A percentile compares a stretch with the other conserved stretches of the same genome.
phyloP scores from a whole-genome alignment of 1,284 basidiomycete genomes.

The Puccinia coronata region DNA sequence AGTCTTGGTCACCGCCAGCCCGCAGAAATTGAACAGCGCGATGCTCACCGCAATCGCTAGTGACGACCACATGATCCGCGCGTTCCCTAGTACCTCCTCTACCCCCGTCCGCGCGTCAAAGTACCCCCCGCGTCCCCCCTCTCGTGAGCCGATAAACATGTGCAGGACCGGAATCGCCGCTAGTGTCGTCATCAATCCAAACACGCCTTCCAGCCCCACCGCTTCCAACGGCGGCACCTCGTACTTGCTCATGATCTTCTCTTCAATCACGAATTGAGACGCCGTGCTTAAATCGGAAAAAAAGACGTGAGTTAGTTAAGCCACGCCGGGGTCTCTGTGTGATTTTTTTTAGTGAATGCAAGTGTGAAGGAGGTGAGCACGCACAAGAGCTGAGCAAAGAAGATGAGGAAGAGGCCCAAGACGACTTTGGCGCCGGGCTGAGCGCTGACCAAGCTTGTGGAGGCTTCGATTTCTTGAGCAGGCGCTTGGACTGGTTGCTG shows the following conservation, averaged over 20 bases:
- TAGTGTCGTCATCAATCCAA: constrained; percentile 77
- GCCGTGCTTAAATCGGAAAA: constrained; percentile 67
- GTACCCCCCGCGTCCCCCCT: constrained; percentile 69
- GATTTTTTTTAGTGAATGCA: constrained; percentile 57
- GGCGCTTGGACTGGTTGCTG: too few relatives aligned
- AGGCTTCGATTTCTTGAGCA: constrained; percentile 29
- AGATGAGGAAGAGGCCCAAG: constrained; percentile 77
- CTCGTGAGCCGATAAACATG: constrained; percentile 62
- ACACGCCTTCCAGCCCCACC: constrained; percentile 91
- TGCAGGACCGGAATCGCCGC: constrained; percentile 72
- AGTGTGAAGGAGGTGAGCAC: constrained; percentile 56
- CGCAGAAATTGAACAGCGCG: constrained; percentile 94
- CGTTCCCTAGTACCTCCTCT: constrained; percentile 79
- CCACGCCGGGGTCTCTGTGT: too few relatives aligned
- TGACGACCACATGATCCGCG: constrained; percentile 74
- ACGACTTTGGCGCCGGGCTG: constrained; percentile 62
- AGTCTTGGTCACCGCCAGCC: constrained; percentile 84
- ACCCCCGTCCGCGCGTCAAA: constrained; percentile 90
- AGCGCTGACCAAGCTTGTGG: constrained; percentile 57
- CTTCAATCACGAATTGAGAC: constrained; percentile 90
- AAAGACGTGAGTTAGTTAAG: constrained; percentile 15
- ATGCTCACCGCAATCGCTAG: constrained; percentile 70
- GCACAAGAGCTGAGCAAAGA: constrained; percentile 96
- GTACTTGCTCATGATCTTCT: constrained; percentile 86
- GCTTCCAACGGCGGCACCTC: constrained; percentile 87